Evolutionary conservation across 768 basidiomycete genomes (phyloP).

Genomic region (Tricholoma furcatifolium): DNA sequence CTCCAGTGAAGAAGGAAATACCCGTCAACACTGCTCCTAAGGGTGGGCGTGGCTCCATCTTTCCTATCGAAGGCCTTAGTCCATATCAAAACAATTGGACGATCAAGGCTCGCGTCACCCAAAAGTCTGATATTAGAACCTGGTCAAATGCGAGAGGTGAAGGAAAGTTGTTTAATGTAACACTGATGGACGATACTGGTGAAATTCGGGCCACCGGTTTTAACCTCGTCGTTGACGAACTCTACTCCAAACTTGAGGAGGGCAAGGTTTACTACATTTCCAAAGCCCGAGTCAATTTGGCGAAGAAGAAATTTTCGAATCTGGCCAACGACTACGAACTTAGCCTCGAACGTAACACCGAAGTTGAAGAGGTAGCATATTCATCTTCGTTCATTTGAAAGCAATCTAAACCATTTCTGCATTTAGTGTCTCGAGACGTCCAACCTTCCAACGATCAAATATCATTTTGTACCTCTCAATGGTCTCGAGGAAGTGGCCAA

Average conservation of each 20-base stretch:
- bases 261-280: constrained; percentile 92
- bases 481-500: constrained; percentile 64
- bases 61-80: constrained; percentile 91
- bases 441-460: constrained; percentile 80
- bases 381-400: not conserved
- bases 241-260: constrained; percentile 85
- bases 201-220: constrained; percentile 91
- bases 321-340: constrained; percentile 93
- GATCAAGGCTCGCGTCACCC: constrained; percentile 90
- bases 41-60: constrained; percentile 35
- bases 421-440: constrained; percentile 77
- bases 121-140: constrained; percentile 85
- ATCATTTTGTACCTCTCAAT: constrained; percentile 71
- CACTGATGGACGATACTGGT: constrained; percentile 92
- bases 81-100: constrained; percentile 99
- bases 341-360: constrained; percentile 77
- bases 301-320: constrained; percentile 95
- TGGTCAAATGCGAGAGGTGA: constrained; percentile 91
- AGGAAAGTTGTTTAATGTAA: constrained; percentile 92
- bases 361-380: constrained; percentile 75
- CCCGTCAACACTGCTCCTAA: constrained; percentile 9
- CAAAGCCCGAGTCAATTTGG: constrained; percentile 88
- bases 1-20: constrained; percentile 17
- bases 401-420: constrained; percentile 5
- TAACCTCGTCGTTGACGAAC: constrained; percentile 78